Percentiles rank a stretch among this genome's conserved stretches.
These are phyloP conservation scores for Typha latifolia DNA, from an alignment of 176 grass and related monocot genomes.

Conservation along the genomic window DNA sequence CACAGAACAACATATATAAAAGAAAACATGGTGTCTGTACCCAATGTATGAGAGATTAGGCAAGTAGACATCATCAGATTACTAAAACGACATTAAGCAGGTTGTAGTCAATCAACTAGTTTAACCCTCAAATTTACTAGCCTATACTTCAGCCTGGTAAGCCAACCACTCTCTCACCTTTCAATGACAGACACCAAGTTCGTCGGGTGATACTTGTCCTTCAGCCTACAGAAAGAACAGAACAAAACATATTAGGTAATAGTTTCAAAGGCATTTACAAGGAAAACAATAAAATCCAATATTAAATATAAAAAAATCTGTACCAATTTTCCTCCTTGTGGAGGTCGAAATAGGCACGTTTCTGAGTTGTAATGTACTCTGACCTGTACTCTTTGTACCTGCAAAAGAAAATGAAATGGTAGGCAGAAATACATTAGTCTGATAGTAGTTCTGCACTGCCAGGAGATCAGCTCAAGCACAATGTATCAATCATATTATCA, in stretches of 20 bases:
- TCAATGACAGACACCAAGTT: slow-evolving; percentile 87
- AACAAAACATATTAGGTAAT: slow-evolving; percentile 9
- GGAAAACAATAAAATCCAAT: background rate
- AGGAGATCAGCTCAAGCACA: no score
- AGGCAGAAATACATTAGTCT: no score
- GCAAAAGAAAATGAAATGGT: slow-evolving; percentile 16
- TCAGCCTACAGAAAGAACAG: slow-evolving; percentile 62
- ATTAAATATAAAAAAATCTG: background rate
- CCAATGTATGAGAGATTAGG: background rate
- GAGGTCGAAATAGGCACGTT: slow-evolving; percentile 85
- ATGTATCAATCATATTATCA: no score
- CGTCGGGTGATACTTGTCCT: slow-evolving; percentile 98
- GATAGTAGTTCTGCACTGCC: no score
- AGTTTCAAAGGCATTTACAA: background rate
- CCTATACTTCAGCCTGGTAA: slow-evolving; percentile 6
- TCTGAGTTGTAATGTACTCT: slow-evolving; percentile 98
- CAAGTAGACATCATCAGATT: background rate
- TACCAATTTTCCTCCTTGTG: slow-evolving; percentile 97
- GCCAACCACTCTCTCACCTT: slow-evolving; percentile 58
- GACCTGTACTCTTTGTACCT: slow-evolving; percentile 93
- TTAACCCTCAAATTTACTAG: background rate
- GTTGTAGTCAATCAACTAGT: background rate
- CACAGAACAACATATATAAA: background rate
- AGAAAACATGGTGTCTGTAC: background rate
- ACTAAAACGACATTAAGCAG: background rate